Conservation (phyloP, 2,329 filamentous ascomycete species). For the Scedosporium dehoogii region DNA sequence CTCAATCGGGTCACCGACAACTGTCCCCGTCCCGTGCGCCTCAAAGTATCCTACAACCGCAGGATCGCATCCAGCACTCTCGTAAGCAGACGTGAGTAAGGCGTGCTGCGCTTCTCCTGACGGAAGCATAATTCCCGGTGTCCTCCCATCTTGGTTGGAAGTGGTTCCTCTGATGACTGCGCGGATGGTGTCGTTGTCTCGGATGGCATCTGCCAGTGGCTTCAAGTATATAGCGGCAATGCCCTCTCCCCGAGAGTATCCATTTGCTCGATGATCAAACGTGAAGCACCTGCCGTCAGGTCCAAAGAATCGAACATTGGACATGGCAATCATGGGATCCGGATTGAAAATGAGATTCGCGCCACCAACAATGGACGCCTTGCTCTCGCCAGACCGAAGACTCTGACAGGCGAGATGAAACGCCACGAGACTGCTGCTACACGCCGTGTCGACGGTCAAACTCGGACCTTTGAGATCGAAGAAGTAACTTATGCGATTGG, state of each 20-base stretch:
- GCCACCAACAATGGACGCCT: constrained; percentile 21
- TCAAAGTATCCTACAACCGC: constrained; percentile 17
- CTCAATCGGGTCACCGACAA: constrained; percentile 19
- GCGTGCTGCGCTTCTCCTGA: constrained; percentile 19
- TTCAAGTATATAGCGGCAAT: constrained; percentile 28
- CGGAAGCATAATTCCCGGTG: constrained; percentile 29
- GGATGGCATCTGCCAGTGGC: constrained; percentile 28
- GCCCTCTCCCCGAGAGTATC: constrained; percentile 36
- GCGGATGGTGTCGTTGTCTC: constrained; percentile 27
- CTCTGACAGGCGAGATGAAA: constrained; percentile 22
- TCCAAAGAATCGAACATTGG: constrained; percentile 14
- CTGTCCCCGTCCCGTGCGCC: constrained; percentile 20
- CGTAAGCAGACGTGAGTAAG: constrained; percentile 22
- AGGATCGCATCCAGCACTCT: constrained; percentile 11
- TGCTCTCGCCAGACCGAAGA: constrained; percentile 17
- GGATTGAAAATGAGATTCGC: constrained; percentile 22
- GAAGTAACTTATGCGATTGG: constrained; percentile 23
- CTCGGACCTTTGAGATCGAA: constrained; percentile 22
- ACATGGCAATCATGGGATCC: constrained; percentile 13
- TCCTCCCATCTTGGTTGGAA: constrained; percentile 27
- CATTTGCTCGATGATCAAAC: constrained; percentile 23
- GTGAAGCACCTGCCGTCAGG: constrained; percentile 22
- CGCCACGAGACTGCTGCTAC: constrained; percentile 20
- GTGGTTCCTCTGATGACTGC: constrained; percentile 23
- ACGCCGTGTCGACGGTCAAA: constrained; percentile 25